phyloP scores from a whole-genome alignment of 805 yeast species.

The Jamesozyma hellenica region DNA sequence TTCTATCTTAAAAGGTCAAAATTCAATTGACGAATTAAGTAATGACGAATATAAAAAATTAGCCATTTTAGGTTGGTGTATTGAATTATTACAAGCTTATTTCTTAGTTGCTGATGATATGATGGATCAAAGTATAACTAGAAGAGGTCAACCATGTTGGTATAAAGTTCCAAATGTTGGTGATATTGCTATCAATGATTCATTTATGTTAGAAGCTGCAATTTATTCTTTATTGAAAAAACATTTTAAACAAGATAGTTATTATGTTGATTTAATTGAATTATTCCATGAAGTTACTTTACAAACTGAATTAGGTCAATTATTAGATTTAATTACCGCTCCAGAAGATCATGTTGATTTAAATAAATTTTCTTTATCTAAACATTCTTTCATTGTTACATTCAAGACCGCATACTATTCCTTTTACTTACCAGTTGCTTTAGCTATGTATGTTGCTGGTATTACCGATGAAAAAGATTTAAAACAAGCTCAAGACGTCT shows the following conservation, averaged over 20 bases:
- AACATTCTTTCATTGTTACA: constrained; percentile 90
- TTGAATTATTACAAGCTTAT: constrained; percentile 90
- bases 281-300: constrained; percentile 94
- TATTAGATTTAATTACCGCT: constrained; percentile 90
- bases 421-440: constrained; percentile 93
- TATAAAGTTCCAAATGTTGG: constrained; percentile 71
- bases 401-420: constrained; percentile 97
- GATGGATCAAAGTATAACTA: constrained; percentile 93
- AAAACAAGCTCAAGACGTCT: constrained; percentile 76
- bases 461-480: constrained; percentile 59
- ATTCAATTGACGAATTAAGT: constrained; percentile 46
- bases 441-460: constrained; percentile 92
- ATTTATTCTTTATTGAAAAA: constrained; percentile 82
- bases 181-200: constrained; percentile 92
- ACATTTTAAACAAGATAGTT: constrained; percentile 71
- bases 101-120: constrained; percentile 96
- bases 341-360: constrained; percentile 93
- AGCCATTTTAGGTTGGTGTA: constrained; percentile 89
- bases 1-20: constrained; percentile 60
- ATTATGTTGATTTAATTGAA: constrained; percentile 84
- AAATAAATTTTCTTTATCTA: constrained; percentile 71
- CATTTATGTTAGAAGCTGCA: constrained; percentile 93
- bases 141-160: constrained; percentile 99
- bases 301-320: constrained; percentile 96
- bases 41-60: constrained; percentile 69